A percentile compares a stretch with the other conserved stretches of the same genome.
These are phyloP conservation scores for Aspergillus tubingensis DNA, from an alignment of 2,329 filamentous ascomycete genomes.

Conservation along the genomic window DNA sequence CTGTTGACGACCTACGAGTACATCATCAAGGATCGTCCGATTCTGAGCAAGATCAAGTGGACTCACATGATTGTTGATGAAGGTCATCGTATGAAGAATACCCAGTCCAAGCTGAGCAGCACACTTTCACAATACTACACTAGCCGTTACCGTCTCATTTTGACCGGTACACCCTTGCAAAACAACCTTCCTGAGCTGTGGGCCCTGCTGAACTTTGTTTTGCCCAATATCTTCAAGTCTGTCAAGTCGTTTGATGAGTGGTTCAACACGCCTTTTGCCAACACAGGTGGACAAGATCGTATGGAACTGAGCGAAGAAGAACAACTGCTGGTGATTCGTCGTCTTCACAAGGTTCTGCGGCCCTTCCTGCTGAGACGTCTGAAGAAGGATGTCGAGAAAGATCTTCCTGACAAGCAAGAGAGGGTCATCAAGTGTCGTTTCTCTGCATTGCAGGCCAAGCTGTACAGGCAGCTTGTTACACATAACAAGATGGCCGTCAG, in stretches of 20 bases:
- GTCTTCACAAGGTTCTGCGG: constrained; percentile 94
- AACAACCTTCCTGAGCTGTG: constrained; percentile 96
- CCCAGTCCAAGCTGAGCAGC: constrained; percentile 90
- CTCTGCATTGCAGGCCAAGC: constrained; percentile 85
- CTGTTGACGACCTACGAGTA: constrained; percentile 98
- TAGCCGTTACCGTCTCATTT: constrained; percentile 91
- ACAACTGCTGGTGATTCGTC: constrained; percentile 94
- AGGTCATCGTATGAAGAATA: constrained; percentile 99
- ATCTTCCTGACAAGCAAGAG: constrained; percentile 97
- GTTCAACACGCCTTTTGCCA: constrained; percentile 99
- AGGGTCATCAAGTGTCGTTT: constrained; percentile 99
- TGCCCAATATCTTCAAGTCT: constrained; percentile 98
- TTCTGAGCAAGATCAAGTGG: constrained; percentile 99
- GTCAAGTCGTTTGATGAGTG: constrained; percentile 98
- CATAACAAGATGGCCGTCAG: constrained; percentile 94
- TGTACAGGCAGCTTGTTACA: constrained; percentile 97
- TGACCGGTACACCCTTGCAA: constrained; percentile 94
- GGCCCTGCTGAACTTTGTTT: constrained; percentile 97
- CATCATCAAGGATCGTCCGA: constrained; percentile 96
- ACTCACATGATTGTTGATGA: constrained; percentile 99
- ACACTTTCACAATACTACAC: constrained; percentile 95
- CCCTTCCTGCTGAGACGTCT: constrained; percentile 97
- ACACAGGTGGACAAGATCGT: constrained; percentile 95
- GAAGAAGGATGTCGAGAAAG: constrained; percentile 99
- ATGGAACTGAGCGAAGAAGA: constrained; percentile 99